Evolutionary conservation across 176 grass and related monocot species (phyloP).

Genomic region (Rhipidocladum racemiflorum): DNA sequence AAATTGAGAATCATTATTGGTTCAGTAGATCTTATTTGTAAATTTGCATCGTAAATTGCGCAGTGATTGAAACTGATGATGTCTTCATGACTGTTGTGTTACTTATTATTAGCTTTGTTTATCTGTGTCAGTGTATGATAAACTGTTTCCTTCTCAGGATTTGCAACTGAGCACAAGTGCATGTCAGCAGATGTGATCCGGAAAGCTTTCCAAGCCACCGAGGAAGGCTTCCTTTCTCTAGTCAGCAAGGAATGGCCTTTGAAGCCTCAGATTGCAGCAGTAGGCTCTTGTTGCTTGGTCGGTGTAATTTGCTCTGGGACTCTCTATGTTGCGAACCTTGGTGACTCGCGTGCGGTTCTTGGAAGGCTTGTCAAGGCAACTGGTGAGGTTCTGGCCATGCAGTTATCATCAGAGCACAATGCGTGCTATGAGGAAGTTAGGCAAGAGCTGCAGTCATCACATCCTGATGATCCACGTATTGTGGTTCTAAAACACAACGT

Average conservation of each 20-base stretch:
- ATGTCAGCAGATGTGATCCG: slow-evolving; percentile 73
- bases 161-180: slow-evolving; percentile 65
- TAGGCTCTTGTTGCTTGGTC: slow-evolving; percentile 81
- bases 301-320: slow-evolving; percentile 58
- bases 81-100: not conserved
- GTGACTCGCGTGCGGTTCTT: slow-evolving; percentile 73
- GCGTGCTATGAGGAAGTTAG: slow-evolving; percentile 62
- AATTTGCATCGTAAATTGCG: not conserved
- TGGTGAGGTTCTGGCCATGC: slow-evolving; percentile 60
- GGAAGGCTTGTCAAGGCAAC: slow-evolving; percentile 63
- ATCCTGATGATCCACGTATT: slow-evolving; percentile 80
- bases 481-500: slow-evolving; percentile 90
- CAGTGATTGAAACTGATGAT: not conserved
- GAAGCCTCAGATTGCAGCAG: slow-evolving; percentile 82
- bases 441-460: slow-evolving; percentile 61
- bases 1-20: not conserved
- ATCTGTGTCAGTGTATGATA: slow-evolving; percentile 1
- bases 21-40: slow-evolving; percentile 25
- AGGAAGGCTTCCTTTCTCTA: slow-evolving; percentile 73
- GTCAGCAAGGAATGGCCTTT: slow-evolving; percentile 69
- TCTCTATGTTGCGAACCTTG: slow-evolving; percentile 72
- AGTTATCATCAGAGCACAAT: slow-evolving; percentile 77
- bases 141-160: slow-evolving; percentile 50
- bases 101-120: not conserved
- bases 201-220: slow-evolving; percentile 74